Evolutionary conservation across 257 asterid genomes (phyloP), one percentile per base, ranked within the genome.

Genomic region (Scutellaria minor): DNA sequence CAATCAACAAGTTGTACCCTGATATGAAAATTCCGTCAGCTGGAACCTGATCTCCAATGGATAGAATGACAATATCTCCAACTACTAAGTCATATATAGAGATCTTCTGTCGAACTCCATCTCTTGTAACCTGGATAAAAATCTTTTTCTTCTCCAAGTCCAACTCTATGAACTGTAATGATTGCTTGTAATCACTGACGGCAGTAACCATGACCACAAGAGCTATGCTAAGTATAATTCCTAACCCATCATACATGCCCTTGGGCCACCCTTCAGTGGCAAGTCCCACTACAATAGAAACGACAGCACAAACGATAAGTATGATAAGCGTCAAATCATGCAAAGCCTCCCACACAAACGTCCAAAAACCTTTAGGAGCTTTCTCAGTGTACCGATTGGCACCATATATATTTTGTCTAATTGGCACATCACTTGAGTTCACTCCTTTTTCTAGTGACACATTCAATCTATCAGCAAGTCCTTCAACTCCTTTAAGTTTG

Each of bases 221-320:
- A 78, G 89, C 53, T 76, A 95, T 90, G 71, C 98, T 92, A 5
- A 95, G 79, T 75, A 95, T 78, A 77, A 95, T 95, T 56, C 99
- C 98, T 50, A 95, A 54, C 13, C 98, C 99, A 66, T 95, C 99
- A 75, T 95, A 92, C 58, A 82, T 90, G 68, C 98, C 98, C 75
- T 80, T 90, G 15, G 99, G 99, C 92, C 95, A 95, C 39, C 99
- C 98, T 81, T 95, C 98, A 31, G 99, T 95, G 69, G 98, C 91
- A 76, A 92, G 94, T 77, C 98, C 99, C 50, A 95, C 99, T 5
- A 88, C 96, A 52, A 95, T 86, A 18, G 97, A 92, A 67, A 92
- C 96, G 79, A 90, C 88, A 42, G 99, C 96, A 60, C 97, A 92
- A 59, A 92, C 88, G 13, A 92, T 92, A 74, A 95, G 96, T 72